Conservation (phyloP, 768 basidiomycete genomes). For the Russula vinacea region DNA sequence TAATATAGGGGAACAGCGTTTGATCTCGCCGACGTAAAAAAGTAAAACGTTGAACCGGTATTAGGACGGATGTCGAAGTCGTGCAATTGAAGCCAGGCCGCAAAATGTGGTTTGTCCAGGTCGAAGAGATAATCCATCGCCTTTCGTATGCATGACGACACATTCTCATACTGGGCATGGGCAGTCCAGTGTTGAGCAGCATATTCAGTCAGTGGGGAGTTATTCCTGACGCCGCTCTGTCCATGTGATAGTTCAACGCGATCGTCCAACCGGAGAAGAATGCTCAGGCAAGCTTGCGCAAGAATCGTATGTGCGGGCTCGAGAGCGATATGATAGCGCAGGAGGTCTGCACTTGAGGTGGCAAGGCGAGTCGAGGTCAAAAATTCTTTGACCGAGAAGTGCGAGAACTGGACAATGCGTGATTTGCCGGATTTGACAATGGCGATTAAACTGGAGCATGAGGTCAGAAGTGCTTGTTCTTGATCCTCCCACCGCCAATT, state of each 20-base stretch:
- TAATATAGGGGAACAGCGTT: too few species aligned
- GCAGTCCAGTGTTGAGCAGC: neutral
- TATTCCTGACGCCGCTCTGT: neutral
- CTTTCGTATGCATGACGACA: too few species aligned
- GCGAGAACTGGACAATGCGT: neutral
- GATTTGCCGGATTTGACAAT: neutral
- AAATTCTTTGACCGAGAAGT: neutral
- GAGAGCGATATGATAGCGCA: neutral
- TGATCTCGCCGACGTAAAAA: too few species aligned
- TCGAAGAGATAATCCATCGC: too few species aligned
- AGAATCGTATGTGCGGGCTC: conserved; percentile 1
- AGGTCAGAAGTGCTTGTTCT: neutral
- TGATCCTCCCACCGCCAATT: neutral
- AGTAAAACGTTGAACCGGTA: too few species aligned
- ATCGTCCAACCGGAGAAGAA: neutral
- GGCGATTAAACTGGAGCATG: neutral
- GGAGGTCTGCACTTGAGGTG: neutral
- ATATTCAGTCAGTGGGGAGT: neutral
- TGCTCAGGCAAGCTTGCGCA: neutral
- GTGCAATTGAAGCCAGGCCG: too few species aligned
- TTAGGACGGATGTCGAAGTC: too few species aligned
- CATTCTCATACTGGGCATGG: too few species aligned
- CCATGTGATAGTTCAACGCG: too few species aligned
- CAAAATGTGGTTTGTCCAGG: too few species aligned
- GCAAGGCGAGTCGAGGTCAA: neutral